Percentiles rank a stretch among this genome's conserved stretches.
phyloP scores from a whole-genome alignment of 2,329 filamentous ascomycete species.

The Neurospora crassa region DNA sequence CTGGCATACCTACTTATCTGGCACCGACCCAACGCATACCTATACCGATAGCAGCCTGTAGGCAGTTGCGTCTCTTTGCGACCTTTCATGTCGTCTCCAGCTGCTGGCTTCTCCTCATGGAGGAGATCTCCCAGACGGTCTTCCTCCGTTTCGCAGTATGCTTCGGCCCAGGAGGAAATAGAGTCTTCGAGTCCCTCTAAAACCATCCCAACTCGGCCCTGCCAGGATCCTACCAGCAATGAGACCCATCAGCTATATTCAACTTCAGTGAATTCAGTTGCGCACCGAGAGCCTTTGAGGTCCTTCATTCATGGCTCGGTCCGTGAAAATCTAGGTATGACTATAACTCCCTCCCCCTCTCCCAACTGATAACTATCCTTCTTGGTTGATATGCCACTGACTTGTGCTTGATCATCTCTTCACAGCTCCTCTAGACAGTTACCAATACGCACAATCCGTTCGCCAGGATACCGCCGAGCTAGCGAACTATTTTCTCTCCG shows the following conservation, averaged over 20 bases:
- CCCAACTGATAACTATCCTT: not conserved
- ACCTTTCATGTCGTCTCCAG: conserved; percentile 18
- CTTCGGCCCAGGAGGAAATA: conserved; percentile 21
- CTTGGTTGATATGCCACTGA: not conserved
- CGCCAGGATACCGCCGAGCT: conserved; percentile 82
- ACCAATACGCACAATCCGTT: conserved; percentile 67
- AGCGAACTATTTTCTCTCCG: conserved; percentile 69
- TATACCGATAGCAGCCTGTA: not conserved
- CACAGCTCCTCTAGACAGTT: conserved; percentile 51
- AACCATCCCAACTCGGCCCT: conserved; percentile 11
- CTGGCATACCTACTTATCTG: not conserved
- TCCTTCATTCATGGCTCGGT: conserved; percentile 62
- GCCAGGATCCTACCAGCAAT: conserved; percentile 10
- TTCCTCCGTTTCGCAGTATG: conserved; percentile 13
- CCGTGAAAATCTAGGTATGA: conserved; percentile 47
- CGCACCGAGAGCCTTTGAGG: conserved; percentile 55
- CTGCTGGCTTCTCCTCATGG: conserved; percentile 13
- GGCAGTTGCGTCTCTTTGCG: not conserved
- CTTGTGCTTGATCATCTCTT: not conserved
- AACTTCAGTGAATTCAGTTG: conserved; percentile 27
- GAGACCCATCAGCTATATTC: conserved; percentile 30
- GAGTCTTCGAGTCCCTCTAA: conserved; percentile 13
- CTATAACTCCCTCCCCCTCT: not conserved
- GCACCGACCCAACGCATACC: not conserved
- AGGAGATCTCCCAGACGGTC: conserved; percentile 9